Base-by-base conservation (phyloP, 495 filamentous ascomycete species). In the Penicillium verhagenii region DNA sequence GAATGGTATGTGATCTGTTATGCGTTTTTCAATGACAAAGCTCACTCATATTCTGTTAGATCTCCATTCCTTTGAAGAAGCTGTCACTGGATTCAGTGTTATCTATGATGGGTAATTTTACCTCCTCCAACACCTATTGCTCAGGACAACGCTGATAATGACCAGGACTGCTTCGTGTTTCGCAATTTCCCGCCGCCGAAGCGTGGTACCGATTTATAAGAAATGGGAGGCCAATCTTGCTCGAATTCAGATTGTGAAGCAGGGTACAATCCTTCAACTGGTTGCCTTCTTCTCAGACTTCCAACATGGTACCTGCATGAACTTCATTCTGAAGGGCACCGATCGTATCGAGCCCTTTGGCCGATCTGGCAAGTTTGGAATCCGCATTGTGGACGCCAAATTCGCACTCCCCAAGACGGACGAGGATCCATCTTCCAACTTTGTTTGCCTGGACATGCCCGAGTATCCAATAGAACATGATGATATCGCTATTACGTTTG, bases 381-480 rank as follows among this genome's bases (percentile, higher is more conserved):
- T 96, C 26, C 81, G 85, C 52, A 83, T 96, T 57, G 86, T 88
- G 24, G 91, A 96, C 66, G 90, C 90, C 52, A 96, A 96, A 69
- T 96, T 96, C 61, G 86, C 89, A 9, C 72, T 96, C 29, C 91
- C 91, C 3, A 85, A 78, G 71, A 72, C 69, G 11, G 77, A 80
- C 39, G 79, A 77, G 6, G 84, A 85, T 23, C 72, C 78, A 14
- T 78, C 82, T 21, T 80, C 82, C 47, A 77, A 80, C 20, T 96
- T 92, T 72, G 75, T 94, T 19, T 92, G 87, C 65, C 70, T 96
- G 52, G 92, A 96, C 66, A 78, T 88, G 77, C 86, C 89, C 4
- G 92, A 95, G 50, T 91, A 93, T 72, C 87, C 91, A 1, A 86
- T 87, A 18, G 91, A 95, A 72, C 90, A 95, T 68, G 92, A 96